Evolutionary conservation across 108 stramenopile species (phyloP).

Genomic region (Fragilaria radians): DNA sequence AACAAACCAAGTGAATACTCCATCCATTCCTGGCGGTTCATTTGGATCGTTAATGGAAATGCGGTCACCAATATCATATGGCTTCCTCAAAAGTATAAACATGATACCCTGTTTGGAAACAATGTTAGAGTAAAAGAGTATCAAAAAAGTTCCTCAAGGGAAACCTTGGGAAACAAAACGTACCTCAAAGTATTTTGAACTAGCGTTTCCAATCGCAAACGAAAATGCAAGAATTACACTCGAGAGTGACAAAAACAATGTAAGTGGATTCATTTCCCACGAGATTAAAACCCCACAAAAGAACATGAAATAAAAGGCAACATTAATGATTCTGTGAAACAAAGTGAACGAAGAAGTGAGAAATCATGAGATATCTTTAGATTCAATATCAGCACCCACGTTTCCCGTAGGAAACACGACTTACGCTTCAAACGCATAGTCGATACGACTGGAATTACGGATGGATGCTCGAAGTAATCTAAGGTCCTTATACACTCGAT

Average conservation of each 20-base stretch:
- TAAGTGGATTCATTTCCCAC: conserved; percentile 25
- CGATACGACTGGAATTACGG: conserved; percentile 35
- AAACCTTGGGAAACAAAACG: background rate
- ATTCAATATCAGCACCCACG: no score
- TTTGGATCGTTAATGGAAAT: conserved; percentile 45
- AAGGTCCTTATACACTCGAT: conserved; percentile 58
- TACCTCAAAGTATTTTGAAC: conserved; percentile 55
- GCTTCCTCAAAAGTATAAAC: conserved; percentile 47
- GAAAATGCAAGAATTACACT: conserved; percentile 38
- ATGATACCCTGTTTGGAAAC: conserved; percentile 30
- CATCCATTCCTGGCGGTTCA: conserved; percentile 21
- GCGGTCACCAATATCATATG: conserved; percentile 78
- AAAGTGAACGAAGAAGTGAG: background rate
- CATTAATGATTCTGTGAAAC: conserved; percentile 34
- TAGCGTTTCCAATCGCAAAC: conserved; percentile 50
- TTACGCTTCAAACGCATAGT: conserved; percentile 45
- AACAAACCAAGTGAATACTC: conserved; percentile 56
- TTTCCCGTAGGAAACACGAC: background rate
- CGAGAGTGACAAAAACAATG: conserved; percentile 34
- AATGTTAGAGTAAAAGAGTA: background rate
- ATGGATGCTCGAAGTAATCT: conserved; percentile 55
- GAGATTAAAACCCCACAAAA: conserved; percentile 28
- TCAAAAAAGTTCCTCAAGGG: background rate
- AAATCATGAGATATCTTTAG: background rate
- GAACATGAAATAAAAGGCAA: conserved; percentile 42